A percentile compares a stretch with the other conserved stretches of the same genome.
Evolutionary conservation across 1,284 basidiomycete genomes (phyloP).

Genomic region (Bjerkandera adusta): DNA sequence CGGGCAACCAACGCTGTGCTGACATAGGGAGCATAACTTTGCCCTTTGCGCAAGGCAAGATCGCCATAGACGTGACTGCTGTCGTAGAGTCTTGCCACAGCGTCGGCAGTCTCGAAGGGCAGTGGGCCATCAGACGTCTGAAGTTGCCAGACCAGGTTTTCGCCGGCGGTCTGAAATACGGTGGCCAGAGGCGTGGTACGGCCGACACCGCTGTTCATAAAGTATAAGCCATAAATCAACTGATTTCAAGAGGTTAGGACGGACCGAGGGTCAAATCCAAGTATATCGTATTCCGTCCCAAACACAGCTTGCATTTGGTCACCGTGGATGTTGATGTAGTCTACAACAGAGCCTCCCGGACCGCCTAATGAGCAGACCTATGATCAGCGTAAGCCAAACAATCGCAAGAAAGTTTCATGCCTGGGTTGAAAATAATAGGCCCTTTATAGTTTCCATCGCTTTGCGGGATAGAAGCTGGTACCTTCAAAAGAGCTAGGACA

Average conservation of each 20-base stretch:
- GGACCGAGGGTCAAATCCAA: conserved; percentile 35
- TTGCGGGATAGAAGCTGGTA: conserved; percentile 22
- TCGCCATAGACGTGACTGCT: neutral
- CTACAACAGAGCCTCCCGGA: conserved; percentile 32
- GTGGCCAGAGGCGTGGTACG: neutral
- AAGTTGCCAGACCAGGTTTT: conserved; percentile 5
- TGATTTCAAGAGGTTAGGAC: neutral
- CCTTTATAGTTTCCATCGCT: conserved; percentile 27
- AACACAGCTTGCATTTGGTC: conserved; percentile 13
- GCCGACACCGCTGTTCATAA: conserved; percentile 1
- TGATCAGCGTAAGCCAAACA: too few species aligned
- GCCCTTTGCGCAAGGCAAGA: neutral
- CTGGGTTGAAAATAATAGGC: conserved; percentile 34
- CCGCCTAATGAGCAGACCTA: too few species aligned
- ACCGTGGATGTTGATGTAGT: conserved; percentile 1
- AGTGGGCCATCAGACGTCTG: neutral
- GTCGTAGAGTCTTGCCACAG: neutral
- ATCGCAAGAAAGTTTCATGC: too few species aligned
- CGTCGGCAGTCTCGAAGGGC: neutral
- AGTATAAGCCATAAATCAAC: neutral
- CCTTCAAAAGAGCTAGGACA: conserved; percentile 28
- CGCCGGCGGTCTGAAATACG: conserved; percentile 1
- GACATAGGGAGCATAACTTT: neutral
- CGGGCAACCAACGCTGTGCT: conserved; percentile 18
- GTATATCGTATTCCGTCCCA: conserved; percentile 30